Evolutionary conservation across 2,329 filamentous ascomycete genomes (phyloP).

Genomic region (Epicoccum nigrum): DNA sequence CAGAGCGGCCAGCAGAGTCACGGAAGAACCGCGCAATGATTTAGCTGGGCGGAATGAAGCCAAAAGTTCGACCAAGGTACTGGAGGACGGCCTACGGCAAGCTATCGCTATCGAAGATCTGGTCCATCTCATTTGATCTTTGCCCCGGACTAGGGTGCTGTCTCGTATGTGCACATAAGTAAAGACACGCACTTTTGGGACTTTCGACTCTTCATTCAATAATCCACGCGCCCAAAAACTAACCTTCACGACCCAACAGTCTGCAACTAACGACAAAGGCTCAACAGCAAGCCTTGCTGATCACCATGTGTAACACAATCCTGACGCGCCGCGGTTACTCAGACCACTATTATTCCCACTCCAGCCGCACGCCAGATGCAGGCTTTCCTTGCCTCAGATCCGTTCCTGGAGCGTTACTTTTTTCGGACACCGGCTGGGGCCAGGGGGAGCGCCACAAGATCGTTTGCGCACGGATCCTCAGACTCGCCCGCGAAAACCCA

Average conservation of each 20-base stretch:
- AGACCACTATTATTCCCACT: conserved; percentile 7
- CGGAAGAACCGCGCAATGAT: too few species aligned
- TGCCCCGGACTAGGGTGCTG: not conserved
- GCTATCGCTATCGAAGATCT: conserved; percentile 1
- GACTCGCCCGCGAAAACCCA: conserved; percentile 9
- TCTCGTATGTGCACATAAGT: conserved; percentile 19
- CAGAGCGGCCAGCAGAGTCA: too few species aligned
- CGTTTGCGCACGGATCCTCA: conserved; percentile 4
- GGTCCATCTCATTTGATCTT: not conserved
- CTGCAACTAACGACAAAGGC: too few species aligned
- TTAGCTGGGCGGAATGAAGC: too few species aligned
- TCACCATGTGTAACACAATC: not conserved
- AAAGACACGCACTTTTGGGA: conserved; percentile 9
- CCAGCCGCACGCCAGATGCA: conserved; percentile 8
- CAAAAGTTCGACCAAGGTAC: not conserved
- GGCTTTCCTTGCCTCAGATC: conserved; percentile 7
- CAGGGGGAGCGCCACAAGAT: conserved; percentile 12
- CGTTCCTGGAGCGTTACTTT: conserved; percentile 15
- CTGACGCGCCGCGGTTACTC: not conserved
- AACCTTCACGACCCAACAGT: too few species aligned
- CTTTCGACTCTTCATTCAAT: not conserved
- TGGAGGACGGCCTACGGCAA: not conserved
- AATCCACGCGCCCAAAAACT: too few species aligned
- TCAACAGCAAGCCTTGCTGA: not conserved
- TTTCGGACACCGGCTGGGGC: conserved; percentile 10